Base-by-base conservation (phyloP, 1,139 yeast species). In the Hemisphaericaspora xylanilytica region DNA sequence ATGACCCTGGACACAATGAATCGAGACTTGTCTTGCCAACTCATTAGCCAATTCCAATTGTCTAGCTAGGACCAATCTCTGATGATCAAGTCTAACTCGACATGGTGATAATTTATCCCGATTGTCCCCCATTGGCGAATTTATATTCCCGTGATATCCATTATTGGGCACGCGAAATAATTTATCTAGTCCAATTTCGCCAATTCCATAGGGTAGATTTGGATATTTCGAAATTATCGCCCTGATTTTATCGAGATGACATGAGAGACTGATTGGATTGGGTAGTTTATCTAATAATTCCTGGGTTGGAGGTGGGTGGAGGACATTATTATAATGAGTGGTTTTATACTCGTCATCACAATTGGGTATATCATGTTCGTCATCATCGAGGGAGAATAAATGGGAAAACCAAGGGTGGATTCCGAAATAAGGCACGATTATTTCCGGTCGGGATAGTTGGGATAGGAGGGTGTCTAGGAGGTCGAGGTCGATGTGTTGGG, bases 371-470 rank as follows among this genome's bases (percentile, higher is more conserved):
- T n/a, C n/a, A n/a, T n/a, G n/a, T n/a, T n/a, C n/a, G n/a, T n/a
- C n/a, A n/a, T n/a, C n/a, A n/a, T 35, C 38, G 3, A 37, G 38
- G 8, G 76, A 65, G 46, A 80, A 81, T 22, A 82, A 51, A 58
- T 90, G 95, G 2, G 80, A 63, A 53, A 77, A 88, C 97, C 97
- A 90, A 0, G 97, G 97, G 58, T 92, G 97, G 4, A 87, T 68
- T 0, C 97, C 98, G 56, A 81, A 82, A 38, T 82, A 79, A 0
- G 92, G 83, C 1, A 73, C 59, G 1, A 84, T 60, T 21, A 51
- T 33, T 3, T 46, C 33, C 5, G 45, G 48, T 4, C 57, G 56
- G 1, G 47, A 46, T 3, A 59, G 41, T 9, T 52, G 49, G 2
- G 53, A 58, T 7, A 67, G 59, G 24, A 74, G 43, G 6, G 42